These are phyloP conservation scores for Cyanodermella asteris DNA, from an alignment of 2,329 filamentous ascomycete genomes.

Conservation along the genomic window DNA sequence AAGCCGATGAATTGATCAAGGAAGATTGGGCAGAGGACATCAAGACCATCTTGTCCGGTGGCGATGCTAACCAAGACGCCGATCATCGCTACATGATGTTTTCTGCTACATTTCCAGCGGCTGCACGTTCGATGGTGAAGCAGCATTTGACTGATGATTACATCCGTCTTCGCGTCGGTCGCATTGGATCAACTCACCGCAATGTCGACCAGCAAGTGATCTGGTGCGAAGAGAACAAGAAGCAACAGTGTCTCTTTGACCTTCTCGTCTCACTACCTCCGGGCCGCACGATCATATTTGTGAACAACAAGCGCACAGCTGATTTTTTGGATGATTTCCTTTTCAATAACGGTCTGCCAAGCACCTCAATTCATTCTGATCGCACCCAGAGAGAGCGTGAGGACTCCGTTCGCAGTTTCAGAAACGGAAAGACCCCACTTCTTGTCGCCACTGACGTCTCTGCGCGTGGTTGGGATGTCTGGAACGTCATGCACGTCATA, in stretches of 20 bases:
- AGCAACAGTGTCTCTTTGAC: constrained; percentile 50
- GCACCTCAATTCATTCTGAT: constrained; percentile 70
- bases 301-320: constrained; percentile 56
- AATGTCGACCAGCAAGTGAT: constrained; percentile 66
- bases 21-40: constrained; percentile 60
- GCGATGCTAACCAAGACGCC: constrained; percentile 55
- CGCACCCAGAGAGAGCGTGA: constrained; percentile 82
- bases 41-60: constrained; percentile 53
- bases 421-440: constrained; percentile 50
- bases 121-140: constrained; percentile 52
- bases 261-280: constrained; percentile 49
- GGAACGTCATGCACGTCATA: constrained; percentile 73
- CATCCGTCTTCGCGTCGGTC: constrained; percentile 66
- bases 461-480: constrained; percentile 73
- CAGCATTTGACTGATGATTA: constrained; percentile 53
- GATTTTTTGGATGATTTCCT: constrained; percentile 77
- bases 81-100: constrained; percentile 61
- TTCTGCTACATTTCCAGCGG: constrained; percentile 80
- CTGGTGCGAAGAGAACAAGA: constrained; percentile 40
- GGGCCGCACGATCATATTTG: constrained; percentile 69
- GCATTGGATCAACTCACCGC: constrained; percentile 57
- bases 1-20: constrained; percentile 81
- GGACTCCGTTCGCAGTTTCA: constrained; percentile 69
- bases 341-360: constrained; percentile 58
- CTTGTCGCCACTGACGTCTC: constrained; percentile 71